phyloP scores from a whole-genome alignment of 1,284 basidiomycete genomes.

The Pseudozyma flocculosa region DNA sequence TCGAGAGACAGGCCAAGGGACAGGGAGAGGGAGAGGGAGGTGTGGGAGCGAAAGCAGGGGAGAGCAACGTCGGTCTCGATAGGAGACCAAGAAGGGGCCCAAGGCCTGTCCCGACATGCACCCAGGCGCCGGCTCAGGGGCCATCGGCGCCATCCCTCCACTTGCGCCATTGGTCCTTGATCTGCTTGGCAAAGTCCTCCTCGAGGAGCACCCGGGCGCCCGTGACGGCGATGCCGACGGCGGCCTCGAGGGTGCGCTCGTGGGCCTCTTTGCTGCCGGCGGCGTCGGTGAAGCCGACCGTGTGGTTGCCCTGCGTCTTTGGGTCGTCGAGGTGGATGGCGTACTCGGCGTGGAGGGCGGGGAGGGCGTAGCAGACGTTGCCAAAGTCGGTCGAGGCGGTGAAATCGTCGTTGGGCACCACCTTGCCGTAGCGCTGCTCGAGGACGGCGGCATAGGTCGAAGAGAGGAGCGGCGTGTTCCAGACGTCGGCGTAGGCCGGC shows the following conservation, averaged over 20 bases:
- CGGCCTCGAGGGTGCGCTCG: slow-evolving; percentile 54
- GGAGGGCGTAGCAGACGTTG: slow-evolving; percentile 57
- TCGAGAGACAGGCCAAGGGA: too few relatives aligned
- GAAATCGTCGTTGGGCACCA: slow-evolving; percentile 25
- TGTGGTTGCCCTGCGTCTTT: slow-evolving; percentile 55
- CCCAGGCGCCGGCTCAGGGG: too few relatives aligned
- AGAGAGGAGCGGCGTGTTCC: slow-evolving; percentile 37
- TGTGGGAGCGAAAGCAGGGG: too few relatives aligned
- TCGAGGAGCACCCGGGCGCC: slow-evolving; percentile 57
- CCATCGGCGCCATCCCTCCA: slow-evolving; percentile 31
- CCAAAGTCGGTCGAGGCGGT: slow-evolving; percentile 57
- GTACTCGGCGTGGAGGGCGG: slow-evolving; percentile 56
- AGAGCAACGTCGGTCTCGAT: too few relatives aligned
- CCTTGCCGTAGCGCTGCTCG: slow-evolving; percentile 49
- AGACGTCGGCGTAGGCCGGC: slow-evolving; percentile 54
- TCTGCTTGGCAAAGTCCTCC: slow-evolving; percentile 48
- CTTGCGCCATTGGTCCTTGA: slow-evolving; percentile 31
- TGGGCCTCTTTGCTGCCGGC: slow-evolving; percentile 47
- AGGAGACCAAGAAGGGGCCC: too few relatives aligned
- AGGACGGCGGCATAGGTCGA: slow-evolving; percentile 46
- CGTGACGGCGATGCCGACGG: slow-evolving; percentile 56
- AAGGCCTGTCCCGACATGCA: too few relatives aligned
- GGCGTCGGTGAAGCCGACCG: slow-evolving; percentile 43
- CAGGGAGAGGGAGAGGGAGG: too few relatives aligned
- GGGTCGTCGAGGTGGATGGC: slow-evolving; percentile 49